Base-by-base conservation (phyloP, 192 early-diverging fungal genomes). In the Gonapodya prolifera region DNA sequence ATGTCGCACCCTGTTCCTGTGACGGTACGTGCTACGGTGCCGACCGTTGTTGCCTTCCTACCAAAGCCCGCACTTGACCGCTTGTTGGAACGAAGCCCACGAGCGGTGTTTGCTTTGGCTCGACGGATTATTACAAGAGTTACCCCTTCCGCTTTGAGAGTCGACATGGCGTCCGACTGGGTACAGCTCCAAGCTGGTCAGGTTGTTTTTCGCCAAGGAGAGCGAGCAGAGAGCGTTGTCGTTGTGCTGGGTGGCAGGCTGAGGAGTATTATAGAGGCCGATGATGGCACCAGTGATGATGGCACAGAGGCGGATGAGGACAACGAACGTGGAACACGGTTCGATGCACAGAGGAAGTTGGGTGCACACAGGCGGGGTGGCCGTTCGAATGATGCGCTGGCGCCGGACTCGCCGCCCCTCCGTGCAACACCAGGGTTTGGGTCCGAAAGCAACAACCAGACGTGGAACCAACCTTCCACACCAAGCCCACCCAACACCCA, bases 221-320 rank as follows among this genome's bases (percentile, higher is more conserved):
- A 95, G 69, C 84, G 82, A n/a, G 89, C 92, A 74, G 92, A 97
- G 76, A 89, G 94, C 0, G 95, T 97, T 69, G 95, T 93, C 79
- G 91, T 98, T 76, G 95, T 99, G 0, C 86, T 98, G 1, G 93
- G 90, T 77, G 98, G 98, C 1, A 94, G 98, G 75, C 86, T 98
- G 78, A 89, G 98, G 35, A 91, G 92, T 0, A 96, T 98, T 76
- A 81, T 83, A 18, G 91, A 13, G 35, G 73, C 2, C 8, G 35
- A 34, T 75, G 35, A 75, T 75, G 31, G 35, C 31, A 16, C 23
- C 8, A 96, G 75, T 83, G 84, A 28, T 84, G 82, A 2, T 84
- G 85, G 78, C 32, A 30, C 31, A 79, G 28, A 77, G 28, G 76
- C 76, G n/a, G 35, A 80, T 31, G 79, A 73, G 29, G 69, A 13